phyloP scores from a whole-genome alignment of 805 yeast species.

The Ogataea pilisensis region DNA sequence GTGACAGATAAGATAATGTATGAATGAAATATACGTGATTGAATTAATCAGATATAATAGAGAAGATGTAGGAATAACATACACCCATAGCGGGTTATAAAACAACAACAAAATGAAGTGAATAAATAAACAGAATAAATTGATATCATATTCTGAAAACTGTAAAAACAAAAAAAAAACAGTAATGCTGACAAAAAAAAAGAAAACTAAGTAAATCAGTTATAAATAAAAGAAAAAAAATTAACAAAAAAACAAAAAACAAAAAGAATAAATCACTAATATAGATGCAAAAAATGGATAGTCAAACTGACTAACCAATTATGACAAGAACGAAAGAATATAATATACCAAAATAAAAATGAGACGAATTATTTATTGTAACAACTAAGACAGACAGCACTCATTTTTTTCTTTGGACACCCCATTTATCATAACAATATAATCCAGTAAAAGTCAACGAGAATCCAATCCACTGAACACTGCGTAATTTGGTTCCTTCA shows the following conservation, averaged over 20 bases:
- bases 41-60: not conserved
- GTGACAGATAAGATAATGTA: too few relatives aligned
- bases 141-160: too few relatives aligned
- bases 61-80: not conserved
- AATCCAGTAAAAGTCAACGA: slow-evolving; percentile 55
- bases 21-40: too few relatives aligned
- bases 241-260: not conserved
- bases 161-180: too few relatives aligned
- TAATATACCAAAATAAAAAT: not conserved
- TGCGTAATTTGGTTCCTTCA: slow-evolving; percentile 46
- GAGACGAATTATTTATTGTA: not conserved
- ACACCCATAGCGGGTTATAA: not conserved
- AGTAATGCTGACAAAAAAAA: not conserved
- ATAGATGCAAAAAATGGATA: not conserved
- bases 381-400: not conserved
- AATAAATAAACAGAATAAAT: too few relatives aligned
- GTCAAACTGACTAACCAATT: not conserved
- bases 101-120: too few relatives aligned
- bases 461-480: slow-evolving; percentile 48
- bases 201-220: slow-evolving; percentile 1
- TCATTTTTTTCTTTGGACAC: slow-evolving; percentile 29
- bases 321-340: not conserved
- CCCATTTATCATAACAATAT: slow-evolving; percentile 73
- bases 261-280: too few relatives aligned
- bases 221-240: not conserved